Evolutionary conservation across 306 rosid species (phyloP).

Genomic region (Neltuma alba): DNA sequence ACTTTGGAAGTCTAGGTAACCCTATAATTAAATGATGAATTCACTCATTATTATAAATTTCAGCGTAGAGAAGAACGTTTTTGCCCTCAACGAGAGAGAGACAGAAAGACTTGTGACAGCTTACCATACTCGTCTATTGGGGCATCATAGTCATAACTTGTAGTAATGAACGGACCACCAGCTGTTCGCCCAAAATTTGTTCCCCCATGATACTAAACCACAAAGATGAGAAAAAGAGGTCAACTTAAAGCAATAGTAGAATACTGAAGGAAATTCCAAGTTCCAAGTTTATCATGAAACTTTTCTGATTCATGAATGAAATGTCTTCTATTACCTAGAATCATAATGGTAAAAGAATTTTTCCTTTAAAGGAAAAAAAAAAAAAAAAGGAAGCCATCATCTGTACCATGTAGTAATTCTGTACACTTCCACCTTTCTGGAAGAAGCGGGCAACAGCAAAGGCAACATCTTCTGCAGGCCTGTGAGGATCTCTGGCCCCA

Average conservation of each 20-base stretch:
- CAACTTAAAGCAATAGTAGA: conserved; percentile 22
- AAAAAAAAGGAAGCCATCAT: neutral
- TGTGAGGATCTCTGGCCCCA: conserved; percentile 92
- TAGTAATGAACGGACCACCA: conserved; percentile 96
- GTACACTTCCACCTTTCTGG: conserved; percentile 93
- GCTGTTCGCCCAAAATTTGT: conserved; percentile 97
- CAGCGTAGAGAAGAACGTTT: conserved; percentile 12
- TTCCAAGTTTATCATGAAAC: neutral
- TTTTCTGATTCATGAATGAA: neutral
- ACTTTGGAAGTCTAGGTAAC: conserved; percentile 87
- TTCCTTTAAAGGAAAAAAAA: neutral
- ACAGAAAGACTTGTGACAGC: conserved; percentile 15
- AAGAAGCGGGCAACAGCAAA: conserved; percentile 93
- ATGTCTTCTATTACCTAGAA: conserved; percentile 5
- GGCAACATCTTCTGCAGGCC: conserved; percentile 93
- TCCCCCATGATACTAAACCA: conserved; percentile 88
- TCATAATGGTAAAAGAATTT: neutral
- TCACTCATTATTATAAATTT: conserved; percentile 27
- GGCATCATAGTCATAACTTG: conserved; percentile 97
- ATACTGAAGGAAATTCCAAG: conserved; percentile 13
- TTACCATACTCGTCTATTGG: conserved; percentile 96
- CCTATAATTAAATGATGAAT: conserved; percentile 48
- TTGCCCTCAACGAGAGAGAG: neutral
- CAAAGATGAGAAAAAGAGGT: conserved; percentile 20
- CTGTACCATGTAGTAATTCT: conserved; percentile 96